Percentiles rank a stretch among this genome's conserved stretches.
phyloP scores from a whole-genome alignment of 768 basidiomycete genomes.

The Rossbeevera mucosa region DNA sequence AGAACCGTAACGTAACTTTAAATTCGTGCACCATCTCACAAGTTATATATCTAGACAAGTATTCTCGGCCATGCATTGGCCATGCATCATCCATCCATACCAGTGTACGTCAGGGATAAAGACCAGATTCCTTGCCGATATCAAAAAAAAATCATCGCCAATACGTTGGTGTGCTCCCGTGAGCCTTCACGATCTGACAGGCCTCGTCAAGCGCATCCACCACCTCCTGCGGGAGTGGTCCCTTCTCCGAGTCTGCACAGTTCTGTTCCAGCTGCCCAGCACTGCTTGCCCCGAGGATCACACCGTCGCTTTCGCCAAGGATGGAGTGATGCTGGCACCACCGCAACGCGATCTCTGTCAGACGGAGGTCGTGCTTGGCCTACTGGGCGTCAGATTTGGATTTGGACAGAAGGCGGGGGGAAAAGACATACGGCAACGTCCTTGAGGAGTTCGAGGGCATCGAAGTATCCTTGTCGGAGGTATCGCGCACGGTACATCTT shows the following conservation, averaged over 20 bases:
- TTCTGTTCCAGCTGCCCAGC: conserved; percentile 42
- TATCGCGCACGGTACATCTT: conserved; percentile 44
- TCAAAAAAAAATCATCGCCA: no score
- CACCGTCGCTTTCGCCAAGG: conserved; percentile 39
- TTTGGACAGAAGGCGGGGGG: neutral
- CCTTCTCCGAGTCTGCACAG: conserved; percentile 44
- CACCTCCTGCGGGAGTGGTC: conserved; percentile 50
- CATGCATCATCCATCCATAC: neutral
- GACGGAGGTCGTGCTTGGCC: conserved; percentile 40
- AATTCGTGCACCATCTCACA: neutral
- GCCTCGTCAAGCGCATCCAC: conserved; percentile 49
- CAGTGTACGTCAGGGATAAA: no score
- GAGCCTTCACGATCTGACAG: conserved; percentile 35
- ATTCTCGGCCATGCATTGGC: neutral
- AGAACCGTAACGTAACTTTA: neutral
- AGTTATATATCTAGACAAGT: neutral
- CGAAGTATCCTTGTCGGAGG: conserved; percentile 39
- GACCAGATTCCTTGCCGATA: no score
- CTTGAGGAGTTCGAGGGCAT: conserved; percentile 40
- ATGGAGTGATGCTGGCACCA: conserved; percentile 58
- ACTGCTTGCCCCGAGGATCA: conserved; percentile 49
- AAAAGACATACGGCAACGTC: conserved; percentile 35
- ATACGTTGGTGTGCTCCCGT: conserved; percentile 33
- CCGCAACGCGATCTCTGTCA: conserved; percentile 54
- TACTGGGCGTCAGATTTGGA: neutral